These are phyloP conservation scores for Fragaria vesca DNA, from an alignment of 306 rosid species.

Conservation along the genomic window DNA sequence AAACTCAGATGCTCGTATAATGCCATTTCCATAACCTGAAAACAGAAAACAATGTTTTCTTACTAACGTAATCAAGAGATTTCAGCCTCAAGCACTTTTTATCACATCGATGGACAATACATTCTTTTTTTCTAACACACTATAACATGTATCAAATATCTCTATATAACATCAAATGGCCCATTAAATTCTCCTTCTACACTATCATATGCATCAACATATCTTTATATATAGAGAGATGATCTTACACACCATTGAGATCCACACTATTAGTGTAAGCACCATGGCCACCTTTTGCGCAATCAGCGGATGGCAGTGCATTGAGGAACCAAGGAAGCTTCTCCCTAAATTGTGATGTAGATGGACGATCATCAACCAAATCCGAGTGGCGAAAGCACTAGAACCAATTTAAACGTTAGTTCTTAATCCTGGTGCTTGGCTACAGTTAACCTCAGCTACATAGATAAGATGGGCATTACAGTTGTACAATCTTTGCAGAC, in stretches of 20 bases:
- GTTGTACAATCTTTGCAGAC: conserved; percentile 95
- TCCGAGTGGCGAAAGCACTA: conserved; percentile 96
- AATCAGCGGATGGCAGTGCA: conserved; percentile 96
- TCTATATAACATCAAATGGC: not conserved
- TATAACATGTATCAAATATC: not conserved
- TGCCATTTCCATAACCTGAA: conserved; percentile 76
- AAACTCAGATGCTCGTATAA: conserved; percentile 85
- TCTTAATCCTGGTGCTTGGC: conserved; percentile 13
- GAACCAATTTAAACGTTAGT: conserved; percentile 42
- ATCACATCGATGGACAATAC: not conserved
- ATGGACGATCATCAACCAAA: conserved; percentile 86
- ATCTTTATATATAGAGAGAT: not conserved
- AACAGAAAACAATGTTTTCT: conserved; percentile 27
- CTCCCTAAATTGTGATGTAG: conserved; percentile 82
- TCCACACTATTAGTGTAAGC: conserved; percentile 96
- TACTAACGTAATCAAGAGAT: conserved; percentile 6
- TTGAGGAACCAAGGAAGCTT: conserved; percentile 99
- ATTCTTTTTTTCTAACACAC: not conserved
- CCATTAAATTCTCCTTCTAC: not conserved
- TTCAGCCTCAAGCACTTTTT: not conserved
- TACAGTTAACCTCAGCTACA: conserved; percentile 9
- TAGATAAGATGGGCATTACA: conserved; percentile 47
- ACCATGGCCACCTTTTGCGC: conserved; percentile 99
- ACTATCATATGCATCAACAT: not conserved
- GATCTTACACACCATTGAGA: conserved; percentile 62